Conservation (phyloP, 2,329 filamentous ascomycete genomes). For the Colletotrichum lupini region DNA sequence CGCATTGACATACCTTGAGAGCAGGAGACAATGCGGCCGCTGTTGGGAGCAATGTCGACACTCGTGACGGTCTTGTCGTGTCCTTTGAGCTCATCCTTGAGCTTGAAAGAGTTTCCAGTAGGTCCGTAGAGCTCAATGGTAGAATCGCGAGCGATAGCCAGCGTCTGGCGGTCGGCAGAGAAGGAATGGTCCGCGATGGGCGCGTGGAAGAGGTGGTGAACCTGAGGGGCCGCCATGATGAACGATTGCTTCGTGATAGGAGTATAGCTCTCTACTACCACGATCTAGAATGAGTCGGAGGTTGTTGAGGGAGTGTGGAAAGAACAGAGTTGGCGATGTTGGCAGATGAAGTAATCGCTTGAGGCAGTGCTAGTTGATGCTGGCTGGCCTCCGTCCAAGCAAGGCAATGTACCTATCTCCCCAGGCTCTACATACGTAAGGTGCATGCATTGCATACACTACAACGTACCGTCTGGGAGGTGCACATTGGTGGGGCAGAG, state of each 20-base stretch:
- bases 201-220: slow-evolving; percentile 96
- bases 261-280: slow-evolving; percentile 97
- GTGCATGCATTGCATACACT: slow-evolving; percentile 10
- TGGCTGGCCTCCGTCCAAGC: slow-evolving; percentile 18
- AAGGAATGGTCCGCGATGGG: slow-evolving; percentile 99
- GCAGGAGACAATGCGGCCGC: slow-evolving; percentile 95
- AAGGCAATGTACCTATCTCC: slow-evolving; percentile 3
- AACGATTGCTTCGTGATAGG: slow-evolving; percentile 71
- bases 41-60: slow-evolving; percentile 92
- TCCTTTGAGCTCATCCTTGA: slow-evolving; percentile 93
- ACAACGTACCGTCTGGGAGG: background rate
- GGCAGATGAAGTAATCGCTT: slow-evolving; percentile 4
- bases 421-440: slow-evolving; percentile 20
- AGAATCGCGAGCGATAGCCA: slow-evolving; percentile 92
- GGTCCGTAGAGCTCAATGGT: slow-evolving; percentile 88
- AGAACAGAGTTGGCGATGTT: background rate
- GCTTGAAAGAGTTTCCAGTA: slow-evolving; percentile 78
- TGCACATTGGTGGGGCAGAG: slow-evolving; percentile 30
- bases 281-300: slow-evolving; percentile 36
- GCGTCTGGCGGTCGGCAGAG: slow-evolving; percentile 87
- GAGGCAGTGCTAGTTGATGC: slow-evolving; percentile 22
- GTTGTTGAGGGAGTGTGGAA: background rate
- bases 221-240: slow-evolving; percentile 86
- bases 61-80: slow-evolving; percentile 98
- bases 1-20: slow-evolving; percentile 77